A percentile compares a stretch with the other conserved stretches of the same genome.
Conservation (phyloP, 768 basidiomycete species). For the Sarcodon aspratus region DNA sequence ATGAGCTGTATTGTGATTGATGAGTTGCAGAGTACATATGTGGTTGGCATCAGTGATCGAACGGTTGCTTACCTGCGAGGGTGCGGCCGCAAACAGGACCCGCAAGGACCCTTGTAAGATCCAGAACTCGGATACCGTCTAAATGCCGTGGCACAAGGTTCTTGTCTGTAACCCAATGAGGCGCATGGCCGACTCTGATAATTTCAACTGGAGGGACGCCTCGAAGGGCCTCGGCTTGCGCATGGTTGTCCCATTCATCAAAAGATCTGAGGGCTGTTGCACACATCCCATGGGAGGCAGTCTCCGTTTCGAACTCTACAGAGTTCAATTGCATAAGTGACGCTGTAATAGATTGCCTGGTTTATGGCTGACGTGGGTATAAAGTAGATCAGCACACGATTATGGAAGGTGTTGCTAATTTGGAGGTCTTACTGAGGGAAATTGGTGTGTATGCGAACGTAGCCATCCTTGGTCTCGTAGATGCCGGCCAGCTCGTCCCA, state of each 20-base stretch:
- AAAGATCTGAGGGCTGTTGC: conserved; percentile 38
- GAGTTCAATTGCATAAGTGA: conserved; percentile 31
- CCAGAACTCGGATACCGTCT: conserved; percentile 41
- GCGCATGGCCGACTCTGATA: conserved; percentile 36
- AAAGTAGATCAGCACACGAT: not conserved
- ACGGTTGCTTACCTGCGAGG: conserved; percentile 40
- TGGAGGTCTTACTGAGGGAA: conserved; percentile 41
- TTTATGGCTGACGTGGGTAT: conserved; percentile 28
- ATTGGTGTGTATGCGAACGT: conserved; percentile 50
- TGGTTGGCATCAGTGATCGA: not conserved
- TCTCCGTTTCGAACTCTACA: conserved; percentile 34
- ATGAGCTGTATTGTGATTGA: conserved; percentile 23
- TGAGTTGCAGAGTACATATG: not conserved
- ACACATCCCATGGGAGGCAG: conserved; percentile 33
- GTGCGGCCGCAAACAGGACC: conserved; percentile 46
- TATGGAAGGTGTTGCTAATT: not conserved
- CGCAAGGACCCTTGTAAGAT: conserved; percentile 47
- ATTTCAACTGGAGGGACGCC: conserved; percentile 32
- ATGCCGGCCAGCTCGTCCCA: conserved; percentile 44
- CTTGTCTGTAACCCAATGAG: conserved; percentile 9
- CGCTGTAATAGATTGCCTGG: conserved; percentile 23
- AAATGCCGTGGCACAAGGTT: conserved; percentile 24
- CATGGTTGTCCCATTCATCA: conserved; percentile 36
- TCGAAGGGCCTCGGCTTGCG: conserved; percentile 31
- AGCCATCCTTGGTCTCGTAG: conserved; percentile 41